Evolutionary conservation across 1,284 basidiomycete species (phyloP).

Genomic region (Trichosporon sp.): DNA sequence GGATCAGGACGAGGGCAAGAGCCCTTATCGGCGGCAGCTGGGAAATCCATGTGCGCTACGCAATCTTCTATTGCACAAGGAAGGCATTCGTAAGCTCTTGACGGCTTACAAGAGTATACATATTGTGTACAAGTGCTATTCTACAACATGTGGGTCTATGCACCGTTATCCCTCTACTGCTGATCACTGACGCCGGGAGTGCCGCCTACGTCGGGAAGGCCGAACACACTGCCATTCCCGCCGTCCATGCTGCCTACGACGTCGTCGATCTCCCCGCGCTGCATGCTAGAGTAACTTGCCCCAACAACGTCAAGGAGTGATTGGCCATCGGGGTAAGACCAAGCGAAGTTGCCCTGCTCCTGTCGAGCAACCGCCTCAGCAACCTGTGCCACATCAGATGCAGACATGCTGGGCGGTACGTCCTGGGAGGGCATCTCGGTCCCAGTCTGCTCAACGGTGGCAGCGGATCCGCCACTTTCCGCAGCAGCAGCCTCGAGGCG

Average conservation of each 20-base stretch:
- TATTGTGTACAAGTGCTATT: background rate
- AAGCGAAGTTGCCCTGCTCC: slow-evolving; percentile 22
- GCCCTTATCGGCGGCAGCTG: too few relatives aligned
- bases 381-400: slow-evolving; percentile 13
- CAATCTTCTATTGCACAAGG: too few relatives aligned
- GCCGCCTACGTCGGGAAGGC: slow-evolving; percentile 10
- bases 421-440: background rate
- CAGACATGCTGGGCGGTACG: background rate
- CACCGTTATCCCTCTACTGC: background rate
- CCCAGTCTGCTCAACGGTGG: background rate
- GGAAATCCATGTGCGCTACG: too few relatives aligned
- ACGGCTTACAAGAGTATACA: background rate
- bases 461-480: background rate
- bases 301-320: slow-evolving; percentile 35
- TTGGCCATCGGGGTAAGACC: slow-evolving; percentile 32
- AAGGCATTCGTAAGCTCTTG: too few relatives aligned
- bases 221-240: slow-evolving; percentile 10
- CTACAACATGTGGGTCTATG: slow-evolving; percentile 3
- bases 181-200: background rate
- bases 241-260: background rate
- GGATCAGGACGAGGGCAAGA: too few relatives aligned
- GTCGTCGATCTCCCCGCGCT: slow-evolving; percentile 1
- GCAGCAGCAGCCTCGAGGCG: background rate
- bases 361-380: slow-evolving; percentile 15
- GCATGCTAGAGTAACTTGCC: background rate